Conservation (phyloP, 306 rosid genomes). For the Vicia sativa region DNA sequence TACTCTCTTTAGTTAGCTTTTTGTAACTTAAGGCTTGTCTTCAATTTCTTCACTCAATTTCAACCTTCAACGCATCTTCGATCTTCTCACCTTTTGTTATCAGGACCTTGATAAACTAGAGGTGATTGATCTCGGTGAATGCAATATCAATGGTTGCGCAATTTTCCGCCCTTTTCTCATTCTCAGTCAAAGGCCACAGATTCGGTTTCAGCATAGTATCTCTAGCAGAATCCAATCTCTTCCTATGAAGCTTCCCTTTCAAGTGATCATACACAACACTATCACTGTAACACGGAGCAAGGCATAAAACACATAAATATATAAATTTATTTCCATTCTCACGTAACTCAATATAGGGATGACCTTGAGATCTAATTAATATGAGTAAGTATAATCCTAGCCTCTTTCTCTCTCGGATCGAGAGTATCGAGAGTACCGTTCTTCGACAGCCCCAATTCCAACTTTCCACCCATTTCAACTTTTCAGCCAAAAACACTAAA, state of each 20-base stretch:
- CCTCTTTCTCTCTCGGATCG: slow-evolving; percentile 64
- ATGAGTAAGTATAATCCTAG: slow-evolving; percentile 64
- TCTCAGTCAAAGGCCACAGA: slow-evolving; percentile 74
- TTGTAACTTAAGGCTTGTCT: too few relatives aligned
- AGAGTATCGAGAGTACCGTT: slow-evolving; percentile 35
- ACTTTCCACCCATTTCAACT: slow-evolving; percentile 63
- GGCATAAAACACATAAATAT: slow-evolving; percentile 83
- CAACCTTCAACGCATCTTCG: too few relatives aligned
- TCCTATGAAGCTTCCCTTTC: slow-evolving; percentile 77
- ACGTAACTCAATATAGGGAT: slow-evolving; percentile 78
- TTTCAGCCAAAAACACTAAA: slow-evolving; percentile 36
- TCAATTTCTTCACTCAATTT: too few relatives aligned
- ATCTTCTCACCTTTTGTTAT: too few relatives aligned
- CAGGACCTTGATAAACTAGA: too few relatives aligned
- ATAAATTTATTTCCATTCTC: slow-evolving; percentile 73
- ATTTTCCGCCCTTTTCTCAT: slow-evolving; percentile 42
- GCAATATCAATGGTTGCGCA: too few relatives aligned
- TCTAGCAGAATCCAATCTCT: slow-evolving; percentile 67
- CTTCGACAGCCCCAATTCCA: slow-evolving; percentile 59
- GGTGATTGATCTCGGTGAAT: too few relatives aligned
- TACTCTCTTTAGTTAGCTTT: too few relatives aligned
- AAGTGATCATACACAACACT: slow-evolving; percentile 72
- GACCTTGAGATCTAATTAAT: slow-evolving; percentile 90
- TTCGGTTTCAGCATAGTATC: slow-evolving; percentile 71
- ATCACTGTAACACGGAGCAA: slow-evolving; percentile 78